A percentile compares a stretch with the other conserved stretches of the same genome.
Conservation (phyloP, 139 green algal species). For the Chloropicon primus region DNA sequence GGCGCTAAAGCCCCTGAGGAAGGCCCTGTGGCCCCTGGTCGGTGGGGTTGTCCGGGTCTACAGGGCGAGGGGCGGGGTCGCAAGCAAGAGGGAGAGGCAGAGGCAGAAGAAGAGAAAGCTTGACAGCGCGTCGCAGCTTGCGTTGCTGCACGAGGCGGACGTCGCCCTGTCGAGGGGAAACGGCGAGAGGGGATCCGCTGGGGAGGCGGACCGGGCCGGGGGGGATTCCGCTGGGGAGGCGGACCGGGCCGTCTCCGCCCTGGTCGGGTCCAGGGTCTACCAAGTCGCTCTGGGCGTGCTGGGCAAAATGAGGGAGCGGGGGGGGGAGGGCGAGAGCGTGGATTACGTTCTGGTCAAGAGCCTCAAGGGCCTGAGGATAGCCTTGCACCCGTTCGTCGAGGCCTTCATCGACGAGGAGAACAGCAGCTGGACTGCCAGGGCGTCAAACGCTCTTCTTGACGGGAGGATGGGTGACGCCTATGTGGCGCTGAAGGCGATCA, state of each 20-base stretch:
- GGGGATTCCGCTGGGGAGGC: too few relatives aligned
- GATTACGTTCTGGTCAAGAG: not conserved
- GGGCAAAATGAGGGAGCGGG: too few relatives aligned
- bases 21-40: not conserved
- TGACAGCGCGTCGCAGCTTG: not conserved
- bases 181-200: too few relatives aligned
- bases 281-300: not conserved
- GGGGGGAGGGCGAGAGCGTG: not conserved
- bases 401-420: slow-evolving; percentile 5
- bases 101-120: not conserved
- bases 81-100: not conserved
- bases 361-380: not conserved
- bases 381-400: not conserved
- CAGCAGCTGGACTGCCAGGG: not conserved
- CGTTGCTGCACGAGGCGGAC: not conserved
- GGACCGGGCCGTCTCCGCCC: too few relatives aligned
- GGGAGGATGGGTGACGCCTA: not conserved
- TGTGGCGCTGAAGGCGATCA: not conserved
- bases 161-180: not conserved
- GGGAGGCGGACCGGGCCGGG: too few relatives aligned
- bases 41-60: not conserved
- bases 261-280: not conserved
- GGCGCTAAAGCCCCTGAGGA: not conserved
- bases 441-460: not conserved
- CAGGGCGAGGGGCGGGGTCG: not conserved